Base-by-base conservation (phyloP, 768 basidiomycete species). In the Lentinula boryana region DNA sequence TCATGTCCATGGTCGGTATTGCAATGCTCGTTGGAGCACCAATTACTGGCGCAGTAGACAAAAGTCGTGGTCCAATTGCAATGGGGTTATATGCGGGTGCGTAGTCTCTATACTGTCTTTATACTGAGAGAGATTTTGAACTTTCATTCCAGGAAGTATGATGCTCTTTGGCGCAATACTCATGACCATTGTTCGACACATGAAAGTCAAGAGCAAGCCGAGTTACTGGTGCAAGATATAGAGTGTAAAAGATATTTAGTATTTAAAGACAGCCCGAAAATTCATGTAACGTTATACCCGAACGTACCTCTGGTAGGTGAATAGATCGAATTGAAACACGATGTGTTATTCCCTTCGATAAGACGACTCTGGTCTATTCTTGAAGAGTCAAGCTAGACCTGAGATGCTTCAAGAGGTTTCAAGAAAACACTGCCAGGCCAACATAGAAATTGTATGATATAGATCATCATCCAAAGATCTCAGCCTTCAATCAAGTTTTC, bases 11-110 rank as follows among this genome's bases (percentile, higher is more conserved):
- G 55, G 55, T 44, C 27, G 55, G 55, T 31, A 44, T 56, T 27
- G 55, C 55, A 41, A 56, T 56, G 55, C 55, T 56, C 40, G 40
- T 56, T 23, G 55, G 55, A 27, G 55, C 55, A 13, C 55, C 55
- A n/a, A 56, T 56, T 4, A 56, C 55, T 27, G 55, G 55, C 10
- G 55, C 55, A 21, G 55, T 56, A 3, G 55, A 56, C 55, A 56
- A 56, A 56, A 56, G 55, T 56, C 55, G 23, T 23, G 55, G 55
- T 27, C 55, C 55, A 21, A 33, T 56, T 32, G 55, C 55, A 5
- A 56, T 56, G 55, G 55, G 55, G 15, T n/a, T 56, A 9, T 56
- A 56, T 18, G 27, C 55, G 43, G 55, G 55, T 56, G 16, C 36
- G 55, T 23, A 23, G 8, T 10, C 23, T 16, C 53, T 21, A 1